Evolutionary conservation across 306 rosid species (phyloP).

Genomic region (Vigna trinervia): DNA sequence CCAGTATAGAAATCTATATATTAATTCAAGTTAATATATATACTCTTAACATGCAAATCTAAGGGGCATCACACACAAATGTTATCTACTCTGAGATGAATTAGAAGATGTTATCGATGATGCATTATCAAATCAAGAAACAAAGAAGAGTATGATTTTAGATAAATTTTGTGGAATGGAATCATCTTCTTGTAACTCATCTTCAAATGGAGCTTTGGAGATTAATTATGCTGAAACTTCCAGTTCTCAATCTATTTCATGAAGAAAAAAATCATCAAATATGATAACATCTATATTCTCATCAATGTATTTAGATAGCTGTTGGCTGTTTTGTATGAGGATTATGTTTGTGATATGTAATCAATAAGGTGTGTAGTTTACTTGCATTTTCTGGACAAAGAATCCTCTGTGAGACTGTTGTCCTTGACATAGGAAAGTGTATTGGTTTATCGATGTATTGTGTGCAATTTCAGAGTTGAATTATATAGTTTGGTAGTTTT

Average conservation of each 20-base stretch:
- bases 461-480: neutral
- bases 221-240: neutral
- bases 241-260: neutral
- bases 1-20: no score
- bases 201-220: constrained; percentile 2
- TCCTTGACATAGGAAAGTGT: neutral
- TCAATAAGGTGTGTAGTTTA: neutral
- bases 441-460: neutral
- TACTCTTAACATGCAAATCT: no score
- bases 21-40: no score
- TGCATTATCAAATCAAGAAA: neutral
- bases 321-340: neutral
- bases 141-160: neutral
- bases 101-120: constrained; percentile 18
- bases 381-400: neutral
- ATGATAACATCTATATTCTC: no score
- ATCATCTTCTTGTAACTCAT: constrained; percentile 46
- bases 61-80: no score
- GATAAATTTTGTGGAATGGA: constrained; percentile 5
- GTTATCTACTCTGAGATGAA: no score
- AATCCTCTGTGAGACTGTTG: neutral
- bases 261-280: no score
- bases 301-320: no score
- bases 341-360: neutral
- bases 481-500: neutral